phyloP scores from a whole-genome alignment of 2,329 filamentous ascomycete species.

The Nemania sp. region DNA sequence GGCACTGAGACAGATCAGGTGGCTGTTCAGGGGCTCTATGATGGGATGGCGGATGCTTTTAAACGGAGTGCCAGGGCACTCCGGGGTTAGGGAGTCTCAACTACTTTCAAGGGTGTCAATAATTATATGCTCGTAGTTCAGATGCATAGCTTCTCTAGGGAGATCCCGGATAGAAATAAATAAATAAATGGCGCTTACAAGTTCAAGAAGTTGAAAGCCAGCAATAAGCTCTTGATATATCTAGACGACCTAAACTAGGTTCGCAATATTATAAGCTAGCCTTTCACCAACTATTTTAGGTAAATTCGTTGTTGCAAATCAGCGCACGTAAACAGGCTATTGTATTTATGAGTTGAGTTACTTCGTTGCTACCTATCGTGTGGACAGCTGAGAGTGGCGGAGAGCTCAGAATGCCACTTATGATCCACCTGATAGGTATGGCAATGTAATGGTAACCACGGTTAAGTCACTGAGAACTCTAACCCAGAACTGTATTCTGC shows the following conservation, averaged over 20 bases:
- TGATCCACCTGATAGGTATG: background rate
- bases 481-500: background rate
- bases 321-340: background rate
- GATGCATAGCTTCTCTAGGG: no score
- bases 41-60: slow-evolving; percentile 3
- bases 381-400: background rate
- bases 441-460: background rate
- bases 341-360: background rate
- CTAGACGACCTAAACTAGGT: background rate
- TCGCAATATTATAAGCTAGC: background rate
- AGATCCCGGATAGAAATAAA: no score
- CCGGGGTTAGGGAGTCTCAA: no score
- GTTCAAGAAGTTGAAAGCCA: background rate
- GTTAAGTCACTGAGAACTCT: background rate
- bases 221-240: background rate
- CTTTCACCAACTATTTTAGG: background rate
- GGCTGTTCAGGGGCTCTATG: background rate
- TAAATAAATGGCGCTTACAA: no score
- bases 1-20: background rate
- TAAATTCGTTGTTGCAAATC: background rate
- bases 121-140: no score
- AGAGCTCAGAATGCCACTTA: background rate
- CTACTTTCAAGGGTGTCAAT: no score
- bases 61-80: background rate
- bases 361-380: background rate